phyloP scores from a whole-genome alignment of 192 early-diverging fungal species.

The Coemansia sp. region DNA sequence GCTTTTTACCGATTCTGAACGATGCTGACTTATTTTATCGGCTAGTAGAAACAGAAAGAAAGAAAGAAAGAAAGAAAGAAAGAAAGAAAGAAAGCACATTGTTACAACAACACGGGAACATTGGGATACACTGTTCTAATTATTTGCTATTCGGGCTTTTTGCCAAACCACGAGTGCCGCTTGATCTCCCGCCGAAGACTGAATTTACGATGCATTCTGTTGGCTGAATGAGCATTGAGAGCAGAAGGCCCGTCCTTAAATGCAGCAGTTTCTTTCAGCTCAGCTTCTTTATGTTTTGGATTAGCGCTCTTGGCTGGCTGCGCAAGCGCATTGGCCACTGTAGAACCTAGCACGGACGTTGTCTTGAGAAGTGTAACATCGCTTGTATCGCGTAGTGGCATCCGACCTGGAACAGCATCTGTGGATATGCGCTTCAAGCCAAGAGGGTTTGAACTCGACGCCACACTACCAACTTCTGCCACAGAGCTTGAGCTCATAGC shows the following conservation, averaged over 20 bases:
- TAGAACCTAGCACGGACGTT: background rate
- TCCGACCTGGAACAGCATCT: background rate
- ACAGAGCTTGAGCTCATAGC: background rate
- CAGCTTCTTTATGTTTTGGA: background rate
- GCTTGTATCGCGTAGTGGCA: background rate
- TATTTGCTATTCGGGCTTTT: conserved; percentile 10
- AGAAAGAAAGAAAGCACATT: background rate
- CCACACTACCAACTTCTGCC: background rate
- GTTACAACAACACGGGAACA: background rate
- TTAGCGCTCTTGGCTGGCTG: too few species aligned
- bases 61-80: background rate
- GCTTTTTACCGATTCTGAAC: background rate
- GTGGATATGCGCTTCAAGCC: background rate
- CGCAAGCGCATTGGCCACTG: background rate
- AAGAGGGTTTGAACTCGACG: background rate
- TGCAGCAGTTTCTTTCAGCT: background rate
- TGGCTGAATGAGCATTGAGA: background rate
- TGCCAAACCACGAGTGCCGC: conserved; percentile 38
- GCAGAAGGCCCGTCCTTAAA: background rate
- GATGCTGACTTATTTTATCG: background rate
- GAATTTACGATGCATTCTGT: conserved; percentile 9
- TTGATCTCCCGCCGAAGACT: conserved; percentile 37
- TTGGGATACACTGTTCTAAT: background rate
- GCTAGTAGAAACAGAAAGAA: background rate
- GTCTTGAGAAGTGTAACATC: conserved; percentile 5